Evolutionary conservation across 1,284 basidiomycete genomes (phyloP).

Genomic region (Tilletia setariae): DNA sequence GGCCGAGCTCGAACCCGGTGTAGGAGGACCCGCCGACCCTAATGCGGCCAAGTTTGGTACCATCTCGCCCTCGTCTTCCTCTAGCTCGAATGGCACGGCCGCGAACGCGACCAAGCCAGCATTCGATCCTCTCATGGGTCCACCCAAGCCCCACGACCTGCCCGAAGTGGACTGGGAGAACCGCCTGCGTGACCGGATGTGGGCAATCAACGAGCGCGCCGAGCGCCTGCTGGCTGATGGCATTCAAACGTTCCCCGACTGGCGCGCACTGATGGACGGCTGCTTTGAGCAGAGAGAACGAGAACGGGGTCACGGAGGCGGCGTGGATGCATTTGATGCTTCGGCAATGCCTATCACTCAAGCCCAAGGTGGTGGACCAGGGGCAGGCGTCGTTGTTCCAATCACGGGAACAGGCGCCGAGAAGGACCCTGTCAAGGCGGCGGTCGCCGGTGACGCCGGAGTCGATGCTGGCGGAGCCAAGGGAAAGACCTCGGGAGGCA

Average conservation of each 20-base stretch:
- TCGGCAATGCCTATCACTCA: slow-evolving; percentile 23
- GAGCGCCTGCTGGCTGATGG: slow-evolving; percentile 36
- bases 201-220: slow-evolving; percentile 44
- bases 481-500: not conserved
- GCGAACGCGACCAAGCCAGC: not conserved
- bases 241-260: slow-evolving; percentile 47
- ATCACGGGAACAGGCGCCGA: not conserved
- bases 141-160: slow-evolving; percentile 39
- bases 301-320: slow-evolving; percentile 46
- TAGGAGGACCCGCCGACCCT: not conserved
- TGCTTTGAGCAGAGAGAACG: slow-evolving; percentile 49
- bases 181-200: slow-evolving; percentile 41
- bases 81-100: not conserved
- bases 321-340: slow-evolving; percentile 30
- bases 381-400: not conserved
- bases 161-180: slow-evolving; percentile 47
- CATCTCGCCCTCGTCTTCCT: not conserved
- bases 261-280: slow-evolving; percentile 51
- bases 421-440: slow-evolving; percentile 25
- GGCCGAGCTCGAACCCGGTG: slow-evolving; percentile 8
- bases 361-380: not conserved
- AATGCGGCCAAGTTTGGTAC: slow-evolving; percentile 9
- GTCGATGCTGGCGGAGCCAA: not conserved
- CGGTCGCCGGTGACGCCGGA: slow-evolving; percentile 23
- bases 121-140: slow-evolving; percentile 47